phyloP scores from a whole-genome alignment of 805 yeast genomes.

The Saccharomycopsis babjevae region DNA sequence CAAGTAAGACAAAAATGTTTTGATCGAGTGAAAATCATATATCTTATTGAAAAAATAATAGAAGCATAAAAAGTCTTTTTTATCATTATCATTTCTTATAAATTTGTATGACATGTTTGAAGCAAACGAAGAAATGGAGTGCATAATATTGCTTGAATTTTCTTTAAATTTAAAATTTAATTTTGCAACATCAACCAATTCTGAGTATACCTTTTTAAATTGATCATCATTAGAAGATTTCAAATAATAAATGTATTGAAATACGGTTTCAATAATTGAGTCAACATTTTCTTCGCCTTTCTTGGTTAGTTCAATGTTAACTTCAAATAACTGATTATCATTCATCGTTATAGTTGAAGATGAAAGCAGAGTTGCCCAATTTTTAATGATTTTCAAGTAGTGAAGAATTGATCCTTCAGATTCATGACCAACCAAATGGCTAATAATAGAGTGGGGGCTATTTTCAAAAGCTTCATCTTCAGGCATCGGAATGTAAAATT shows the following conservation, averaged over 20 bases:
- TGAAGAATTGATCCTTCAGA: slow-evolving; percentile 75
- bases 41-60: slow-evolving; percentile 27
- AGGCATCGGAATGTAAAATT: slow-evolving; percentile 66
- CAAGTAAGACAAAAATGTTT: slow-evolving; percentile 39
- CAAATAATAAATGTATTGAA: slow-evolving; percentile 58
- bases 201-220: slow-evolving; percentile 61
- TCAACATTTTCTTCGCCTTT: slow-evolving; percentile 58
- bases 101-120: slow-evolving; percentile 41
- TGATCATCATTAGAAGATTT: slow-evolving; percentile 49
- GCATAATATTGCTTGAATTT: slow-evolving; percentile 52
- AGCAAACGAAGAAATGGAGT: slow-evolving; percentile 64
- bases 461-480: slow-evolving; percentile 54
- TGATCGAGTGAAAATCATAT: slow-evolving; percentile 26
- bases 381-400: slow-evolving; percentile 47
- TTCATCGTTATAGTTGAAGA: slow-evolving; percentile 63
- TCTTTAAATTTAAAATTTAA: slow-evolving; percentile 74
- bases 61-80: slow-evolving; percentile 2
- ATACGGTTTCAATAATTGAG: slow-evolving; percentile 45
- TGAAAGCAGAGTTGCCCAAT: slow-evolving; percentile 74
- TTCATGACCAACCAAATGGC: slow-evolving; percentile 90
- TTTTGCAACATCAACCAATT: slow-evolving; percentile 55
- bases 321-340: slow-evolving; percentile 51
- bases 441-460: slow-evolving; percentile 59
- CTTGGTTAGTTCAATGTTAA: slow-evolving; percentile 68
- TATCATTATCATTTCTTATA: slow-evolving; percentile 2